Evolutionary conservation across 2,329 filamentous ascomycete species (phyloP), one percentile per base, ranked within the genome.

Genomic region (Curvularia sp.): DNA sequence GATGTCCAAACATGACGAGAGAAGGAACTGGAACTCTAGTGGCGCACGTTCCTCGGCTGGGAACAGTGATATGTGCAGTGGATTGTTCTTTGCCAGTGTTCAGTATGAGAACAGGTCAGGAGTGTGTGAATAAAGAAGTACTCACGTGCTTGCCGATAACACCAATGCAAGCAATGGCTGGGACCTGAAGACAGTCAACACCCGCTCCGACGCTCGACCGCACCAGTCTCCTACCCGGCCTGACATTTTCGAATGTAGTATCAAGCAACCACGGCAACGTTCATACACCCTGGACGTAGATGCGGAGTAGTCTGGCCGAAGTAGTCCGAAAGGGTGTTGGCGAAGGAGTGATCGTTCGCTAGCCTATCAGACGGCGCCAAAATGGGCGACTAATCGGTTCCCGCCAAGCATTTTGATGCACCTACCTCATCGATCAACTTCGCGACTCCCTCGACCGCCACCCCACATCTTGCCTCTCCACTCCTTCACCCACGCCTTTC

Each of bases 1-100:
- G 65, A 98, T 88, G 79, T 99, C 95, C 66, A 99, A 89, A 57
- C 91, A 95, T 57, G 90, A 91, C 66, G 93, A 95, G 61, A 98
- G 87, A 48, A 97, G 86, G 70, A 98, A 93, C 34, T 91, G 92
- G 81, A 95, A 97, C 75, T 97, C 92, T 10, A 98, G 86, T n/a
- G 87, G 84, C 18, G 89, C 89, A 69, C 89, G 88, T 64, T 90
- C 80, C 82, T 91, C 86, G n/a, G 74, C 63, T 50, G 92, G 90
- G 79, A 97, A 97, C 74, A 96, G 87, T 60, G 92, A 88, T 70
- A 97, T 91, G 80, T 98, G 94, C 65, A 98, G 89, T 58, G 94
- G 95, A 75, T 97, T 97, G 81, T 98, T 96, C 93, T 98, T 36
- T 21, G 18, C 36, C 32, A 32, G 41, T n/a, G 2, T 41, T 70